Evolutionary conservation across 805 yeast genomes (phyloP).

Genomic region (Saturnispora gosingensis): DNA sequence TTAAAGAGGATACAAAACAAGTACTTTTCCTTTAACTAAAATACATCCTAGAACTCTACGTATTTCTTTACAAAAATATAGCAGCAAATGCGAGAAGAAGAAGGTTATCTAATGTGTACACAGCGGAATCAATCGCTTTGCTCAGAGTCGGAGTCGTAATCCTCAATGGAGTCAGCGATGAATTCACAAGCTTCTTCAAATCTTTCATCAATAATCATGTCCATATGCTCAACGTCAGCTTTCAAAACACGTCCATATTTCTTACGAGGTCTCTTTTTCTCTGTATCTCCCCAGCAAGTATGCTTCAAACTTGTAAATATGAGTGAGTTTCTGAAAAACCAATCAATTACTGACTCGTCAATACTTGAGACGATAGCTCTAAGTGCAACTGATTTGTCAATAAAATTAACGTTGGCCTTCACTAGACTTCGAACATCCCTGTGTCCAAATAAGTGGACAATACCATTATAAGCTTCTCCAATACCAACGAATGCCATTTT

Average conservation of each 20-base stretch:
- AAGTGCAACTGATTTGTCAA: constrained; percentile 56
- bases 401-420: constrained; percentile 60
- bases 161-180: constrained; percentile 70
- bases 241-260: constrained; percentile 85
- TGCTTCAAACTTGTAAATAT: constrained; percentile 70
- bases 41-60: background rate
- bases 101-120: background rate
- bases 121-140: background rate
- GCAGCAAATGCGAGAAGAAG: background rate
- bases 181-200: constrained; percentile 83
- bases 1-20: background rate
- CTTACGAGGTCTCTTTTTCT: constrained; percentile 66
- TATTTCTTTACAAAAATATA: background rate
- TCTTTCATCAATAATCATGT: constrained; percentile 68
- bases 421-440: constrained; percentile 56
- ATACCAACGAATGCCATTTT: constrained; percentile 75
- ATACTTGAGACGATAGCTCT: constrained; percentile 76
- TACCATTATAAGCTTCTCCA: constrained; percentile 83
- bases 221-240: constrained; percentile 63
- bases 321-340: constrained; percentile 83
- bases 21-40: background rate
- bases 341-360: constrained; percentile 83
- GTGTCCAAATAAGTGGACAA: constrained; percentile 82
- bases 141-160: constrained; percentile 37
- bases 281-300: constrained; percentile 61